These are phyloP conservation scores for Sclerotinia subarctica DNA, from an alignment of 2,329 filamentous ascomycete species.

Conservation along the genomic window DNA sequence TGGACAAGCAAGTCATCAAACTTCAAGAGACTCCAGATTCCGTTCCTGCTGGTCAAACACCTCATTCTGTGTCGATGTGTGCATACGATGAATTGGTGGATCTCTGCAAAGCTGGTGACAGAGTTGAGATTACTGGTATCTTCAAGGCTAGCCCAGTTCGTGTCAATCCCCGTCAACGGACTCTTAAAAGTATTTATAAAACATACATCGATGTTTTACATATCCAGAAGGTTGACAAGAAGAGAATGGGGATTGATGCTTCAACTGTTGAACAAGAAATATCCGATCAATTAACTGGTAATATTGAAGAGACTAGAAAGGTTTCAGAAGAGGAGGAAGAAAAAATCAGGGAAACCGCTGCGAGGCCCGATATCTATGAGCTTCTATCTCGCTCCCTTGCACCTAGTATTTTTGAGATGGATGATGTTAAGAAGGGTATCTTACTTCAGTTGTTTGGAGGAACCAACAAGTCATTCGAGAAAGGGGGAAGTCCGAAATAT, in stretches of 20 bases:
- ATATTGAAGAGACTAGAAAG: slow-evolving; percentile 79
- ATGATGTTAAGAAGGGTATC: slow-evolving; percentile 98
- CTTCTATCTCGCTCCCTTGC: slow-evolving; percentile 86
- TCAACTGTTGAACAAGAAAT: slow-evolving; percentile 84
- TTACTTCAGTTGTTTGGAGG: slow-evolving; percentile 94
- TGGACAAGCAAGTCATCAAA: slow-evolving; percentile 98
- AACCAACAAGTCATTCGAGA: slow-evolving; percentile 96
- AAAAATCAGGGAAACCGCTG: slow-evolving; percentile 78
- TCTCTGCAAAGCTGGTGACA: slow-evolving; percentile 95
- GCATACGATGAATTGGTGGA: slow-evolving; percentile 97
- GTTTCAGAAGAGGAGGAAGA: slow-evolving; percentile 83
- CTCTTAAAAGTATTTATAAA: slow-evolving; percentile 94
- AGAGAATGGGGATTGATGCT: slow-evolving; percentile 84
- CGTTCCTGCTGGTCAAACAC: slow-evolving; percentile 92
- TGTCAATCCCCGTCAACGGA: slow-evolving; percentile 87
- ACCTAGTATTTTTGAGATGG: slow-evolving; percentile 95
- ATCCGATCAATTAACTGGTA: slow-evolving; percentile 55
- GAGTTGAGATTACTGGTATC: slow-evolving; percentile 92
- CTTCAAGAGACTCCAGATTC: slow-evolving; percentile 95
- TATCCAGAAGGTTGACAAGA: slow-evolving; percentile 94
- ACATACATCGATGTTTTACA: slow-evolving; percentile 95
- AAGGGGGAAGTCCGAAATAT: slow-evolving; percentile 92
- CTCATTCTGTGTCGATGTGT: slow-evolving; percentile 93
- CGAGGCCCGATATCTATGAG: slow-evolving; percentile 85
- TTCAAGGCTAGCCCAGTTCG: slow-evolving; percentile 93